phyloP scores from a whole-genome alignment of 768 basidiomycete genomes.

The Naganishia friedmannii region DNA sequence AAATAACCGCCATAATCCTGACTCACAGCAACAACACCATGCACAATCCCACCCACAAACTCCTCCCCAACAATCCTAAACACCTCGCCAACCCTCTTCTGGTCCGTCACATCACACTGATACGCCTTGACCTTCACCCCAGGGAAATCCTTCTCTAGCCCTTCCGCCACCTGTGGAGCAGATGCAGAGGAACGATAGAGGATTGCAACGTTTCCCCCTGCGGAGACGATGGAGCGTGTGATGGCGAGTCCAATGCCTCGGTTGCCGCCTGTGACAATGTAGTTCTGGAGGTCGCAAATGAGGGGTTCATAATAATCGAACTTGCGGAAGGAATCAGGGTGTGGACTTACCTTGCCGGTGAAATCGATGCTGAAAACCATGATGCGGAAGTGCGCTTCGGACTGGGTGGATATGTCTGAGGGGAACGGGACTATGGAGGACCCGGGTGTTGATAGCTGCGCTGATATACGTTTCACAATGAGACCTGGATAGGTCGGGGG shows the following conservation, averaged over 20 bases:
- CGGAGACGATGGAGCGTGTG: conserved; percentile 59
- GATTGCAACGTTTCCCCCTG: conserved; percentile 63
- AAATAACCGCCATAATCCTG: not conserved
- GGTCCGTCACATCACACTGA: conserved; percentile 62
- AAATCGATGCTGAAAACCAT: conserved; percentile 33
- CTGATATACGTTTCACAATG: too few species aligned
- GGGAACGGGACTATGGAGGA: too few species aligned
- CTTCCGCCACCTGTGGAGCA: conserved; percentile 57
- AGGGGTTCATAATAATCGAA: too few species aligned
- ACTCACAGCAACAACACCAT: conserved; percentile 61
- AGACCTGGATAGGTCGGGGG: not conserved
- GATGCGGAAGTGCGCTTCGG: not conserved
- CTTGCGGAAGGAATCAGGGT: too few species aligned
- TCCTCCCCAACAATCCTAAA: conserved; percentile 57
- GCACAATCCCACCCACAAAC: conserved; percentile 57
- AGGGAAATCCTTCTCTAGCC: conserved; percentile 57
- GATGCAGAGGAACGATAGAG: conserved; percentile 59
- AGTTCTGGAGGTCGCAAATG: conserved; percentile 27
- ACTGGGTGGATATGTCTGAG: not conserved
- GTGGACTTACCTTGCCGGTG: conserved; percentile 27
- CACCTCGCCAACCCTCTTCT: conserved; percentile 52
- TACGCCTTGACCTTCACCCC: conserved; percentile 58
- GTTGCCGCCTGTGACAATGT: conserved; percentile 51
- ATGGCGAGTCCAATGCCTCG: conserved; percentile 62
- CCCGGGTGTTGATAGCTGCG: too few species aligned